phyloP scores from a whole-genome alignment of 1,284 basidiomycete genomes.

The Malassezia slooffiae region DNA sequence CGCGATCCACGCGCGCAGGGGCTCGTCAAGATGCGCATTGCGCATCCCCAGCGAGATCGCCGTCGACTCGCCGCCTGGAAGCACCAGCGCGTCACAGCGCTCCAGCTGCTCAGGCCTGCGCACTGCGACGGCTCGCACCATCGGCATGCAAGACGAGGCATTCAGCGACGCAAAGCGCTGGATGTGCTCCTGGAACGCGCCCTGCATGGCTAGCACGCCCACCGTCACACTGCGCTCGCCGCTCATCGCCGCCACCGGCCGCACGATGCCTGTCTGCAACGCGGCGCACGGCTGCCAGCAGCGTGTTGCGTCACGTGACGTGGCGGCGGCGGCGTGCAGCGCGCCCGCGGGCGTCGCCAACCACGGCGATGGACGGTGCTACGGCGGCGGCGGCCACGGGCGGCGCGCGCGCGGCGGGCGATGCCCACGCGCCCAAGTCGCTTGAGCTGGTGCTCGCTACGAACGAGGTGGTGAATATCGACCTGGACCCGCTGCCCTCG shows the following conservation, averaged over 20 bases:
- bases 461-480: constrained; percentile 32
- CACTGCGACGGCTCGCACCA: constrained; percentile 53
- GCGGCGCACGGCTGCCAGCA: too few relatives aligned
- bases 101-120: constrained; percentile 65
- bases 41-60: constrained; percentile 78
- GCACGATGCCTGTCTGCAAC: too few relatives aligned
- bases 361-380: not conserved
- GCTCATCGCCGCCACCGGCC: not conserved
- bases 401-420: not conserved
- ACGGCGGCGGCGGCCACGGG: not conserved
- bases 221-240: constrained; percentile 22
- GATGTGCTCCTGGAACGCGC: constrained; percentile 83
- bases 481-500: constrained; percentile 32
- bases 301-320: constrained; percentile 8
- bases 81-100: constrained; percentile 70
- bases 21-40: constrained; percentile 66
- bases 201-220: constrained; percentile 65
- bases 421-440: constrained; percentile 21
- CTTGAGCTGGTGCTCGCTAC: constrained; percentile 33
- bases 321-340: not conserved
- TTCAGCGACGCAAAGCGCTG: constrained; percentile 47
- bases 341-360: not conserved
- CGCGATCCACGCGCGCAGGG: constrained; percentile 59
- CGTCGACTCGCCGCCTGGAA: constrained; percentile 84
- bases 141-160: constrained; percentile 1